These are phyloP conservation scores for Paraleonurus japonicus DNA, from an alignment of 257 asterid species.

Conservation along the genomic window DNA sequence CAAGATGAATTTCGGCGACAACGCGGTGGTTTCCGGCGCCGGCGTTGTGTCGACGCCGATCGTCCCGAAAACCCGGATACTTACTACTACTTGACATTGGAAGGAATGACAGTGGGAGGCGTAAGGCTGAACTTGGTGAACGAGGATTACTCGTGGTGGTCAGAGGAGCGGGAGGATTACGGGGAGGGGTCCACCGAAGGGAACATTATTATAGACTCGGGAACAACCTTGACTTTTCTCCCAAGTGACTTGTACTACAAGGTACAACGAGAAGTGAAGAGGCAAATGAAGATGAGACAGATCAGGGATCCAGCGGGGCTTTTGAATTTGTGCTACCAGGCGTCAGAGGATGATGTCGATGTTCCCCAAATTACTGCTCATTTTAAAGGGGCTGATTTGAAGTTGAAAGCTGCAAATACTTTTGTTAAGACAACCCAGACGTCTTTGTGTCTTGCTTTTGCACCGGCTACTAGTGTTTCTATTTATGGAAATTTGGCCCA, in stretches of 20 bases:
- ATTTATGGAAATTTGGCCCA: conserved; percentile 52
- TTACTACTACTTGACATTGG: conserved; percentile 47
- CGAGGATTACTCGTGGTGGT: not conserved
- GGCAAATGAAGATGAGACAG: not conserved
- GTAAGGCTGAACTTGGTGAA: conserved; percentile 14
- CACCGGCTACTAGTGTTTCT: not conserved
- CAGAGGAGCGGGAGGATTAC: not conserved
- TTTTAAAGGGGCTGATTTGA: conserved; percentile 60
- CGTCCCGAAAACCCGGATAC: conserved; percentile 19
- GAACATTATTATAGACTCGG: conserved; percentile 60
- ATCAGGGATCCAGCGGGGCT: conserved; percentile 25
- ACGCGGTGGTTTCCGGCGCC: conserved; percentile 34
- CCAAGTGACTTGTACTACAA: conserved; percentile 27
- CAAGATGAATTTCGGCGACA: conserved; percentile 47
- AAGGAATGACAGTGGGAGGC: conserved; percentile 45
- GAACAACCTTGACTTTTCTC: conserved; percentile 52
- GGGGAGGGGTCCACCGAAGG: conserved; percentile 15
- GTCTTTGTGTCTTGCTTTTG: conserved; percentile 47
- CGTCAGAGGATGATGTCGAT: not conserved
- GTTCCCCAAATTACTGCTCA: conserved; percentile 43
- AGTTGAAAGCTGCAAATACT: conserved; percentile 32
- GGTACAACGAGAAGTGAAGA: conserved; percentile 21
- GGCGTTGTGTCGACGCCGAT: conserved; percentile 53
- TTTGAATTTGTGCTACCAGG: conserved; percentile 41
- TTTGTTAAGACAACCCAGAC: conserved; percentile 29